Base-by-base conservation (phyloP, 495 filamentous ascomycete genomes). In the Penicillium ucsense region DNA sequence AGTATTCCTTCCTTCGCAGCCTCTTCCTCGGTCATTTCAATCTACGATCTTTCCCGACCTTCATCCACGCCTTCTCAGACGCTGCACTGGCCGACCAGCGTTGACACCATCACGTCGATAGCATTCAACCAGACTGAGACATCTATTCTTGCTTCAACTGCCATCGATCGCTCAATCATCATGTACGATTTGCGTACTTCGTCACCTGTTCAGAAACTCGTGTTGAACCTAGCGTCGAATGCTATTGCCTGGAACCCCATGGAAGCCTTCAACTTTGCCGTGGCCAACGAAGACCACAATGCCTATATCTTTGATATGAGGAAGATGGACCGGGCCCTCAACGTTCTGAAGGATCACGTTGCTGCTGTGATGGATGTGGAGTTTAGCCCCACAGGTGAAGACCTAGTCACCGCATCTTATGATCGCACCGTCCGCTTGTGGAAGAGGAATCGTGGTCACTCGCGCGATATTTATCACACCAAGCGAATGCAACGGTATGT, bases 331-430 rank as follows among this genome's bases (percentile, higher is more conserved):
- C 81, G 88, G 43, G 86, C 89, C 3, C 63, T 90, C 40, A 97
- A 97, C 59, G 82, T 96, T n/a, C 77, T 92, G 10, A 94, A 92
- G 68, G 92, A 91, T 55, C 94, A 97, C 56, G 94, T 97, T 9
- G 85, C 88, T 4, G 92, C 94, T 4, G 90, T 95, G 0, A 96
- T 97, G 89, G 88, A 94, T 61, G 84, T 99, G 35, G 88, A 95
- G 52, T 99, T 90, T 68, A 87, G 81, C 42, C 94, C 94, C 1
- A 96, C 91, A 0, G 94, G 94, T 45, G 84, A 95, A 63, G 91
- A 95, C 61, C 81, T 97, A 31, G 88, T 99, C 12, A 86, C 80
- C 31, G 92, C 86, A 8, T 88, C 83, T 4, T 99, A 97, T 59
- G 91, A 95, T 59, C 72, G 82, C 33, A 86, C 81, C 1, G 67